Evolutionary conservation across 2,329 filamentous ascomycete species (phyloP).

Genomic region (Cordyceps pruinosa): DNA sequence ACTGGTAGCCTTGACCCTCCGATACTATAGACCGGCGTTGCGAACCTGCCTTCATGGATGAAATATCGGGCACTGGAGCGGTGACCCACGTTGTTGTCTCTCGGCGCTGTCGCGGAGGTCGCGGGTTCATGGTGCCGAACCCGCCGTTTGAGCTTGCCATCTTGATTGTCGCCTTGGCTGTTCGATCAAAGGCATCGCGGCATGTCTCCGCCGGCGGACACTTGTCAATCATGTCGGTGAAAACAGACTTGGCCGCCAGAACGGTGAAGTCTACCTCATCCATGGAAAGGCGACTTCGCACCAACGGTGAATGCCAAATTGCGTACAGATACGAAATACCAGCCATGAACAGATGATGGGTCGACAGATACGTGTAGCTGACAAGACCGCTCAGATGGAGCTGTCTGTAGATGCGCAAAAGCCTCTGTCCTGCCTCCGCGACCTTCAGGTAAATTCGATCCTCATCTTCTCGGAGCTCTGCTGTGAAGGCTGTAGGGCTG

Average conservation of each 20-base stretch:
- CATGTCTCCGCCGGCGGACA: constrained; percentile 93
- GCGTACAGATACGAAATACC: constrained; percentile 94
- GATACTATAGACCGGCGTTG: constrained; percentile 22
- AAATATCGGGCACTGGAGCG: constrained; percentile 19
- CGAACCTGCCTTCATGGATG: constrained; percentile 16
- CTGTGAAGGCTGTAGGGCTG: constrained; percentile 53
- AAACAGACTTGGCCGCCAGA: constrained; percentile 83
- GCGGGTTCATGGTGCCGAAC: constrained; percentile 48
- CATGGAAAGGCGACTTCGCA: constrained; percentile 77
- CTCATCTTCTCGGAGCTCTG: constrained; percentile 70
- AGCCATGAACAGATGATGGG: constrained; percentile 95
- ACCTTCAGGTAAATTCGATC: constrained; percentile 91
- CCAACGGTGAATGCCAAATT: constrained; percentile 90
- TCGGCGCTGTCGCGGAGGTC: constrained; percentile 22
- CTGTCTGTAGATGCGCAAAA: constrained; percentile 83
- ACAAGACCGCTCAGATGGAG: constrained; percentile 82
- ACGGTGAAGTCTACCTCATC: constrained; percentile 98
- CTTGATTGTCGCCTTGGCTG: constrained; percentile 89
- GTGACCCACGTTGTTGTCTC: constrained; percentile 25
- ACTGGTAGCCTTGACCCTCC: constrained; percentile 17
- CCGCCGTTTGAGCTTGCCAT: constrained; percentile 88
- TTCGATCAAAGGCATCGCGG: constrained; percentile 88
- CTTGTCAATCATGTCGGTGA: constrained; percentile 86
- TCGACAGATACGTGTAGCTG: constrained; percentile 93
- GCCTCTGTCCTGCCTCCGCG: constrained; percentile 88